Evolutionary conservation across 768 basidiomycete genomes (phyloP), one percentile per base, ranked within the genome.

Genomic region (Podaxis rugospora): DNA sequence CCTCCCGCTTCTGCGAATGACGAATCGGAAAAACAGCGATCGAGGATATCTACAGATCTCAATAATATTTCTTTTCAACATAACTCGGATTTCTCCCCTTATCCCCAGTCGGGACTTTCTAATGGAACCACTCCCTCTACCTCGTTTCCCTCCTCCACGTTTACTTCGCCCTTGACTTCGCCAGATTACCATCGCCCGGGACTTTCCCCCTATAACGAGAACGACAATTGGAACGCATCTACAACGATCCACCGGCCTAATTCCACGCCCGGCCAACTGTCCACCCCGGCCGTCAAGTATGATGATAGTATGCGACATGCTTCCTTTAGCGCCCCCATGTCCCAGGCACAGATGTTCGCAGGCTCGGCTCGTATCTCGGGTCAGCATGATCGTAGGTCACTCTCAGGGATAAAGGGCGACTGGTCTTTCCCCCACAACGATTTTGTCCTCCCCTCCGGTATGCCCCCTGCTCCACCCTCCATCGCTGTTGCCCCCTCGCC

Each of bases 311-410:
- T 87, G 68, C 85, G 87, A 72, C 87, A 88, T 78, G 75, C 85
- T 68, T 86, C 87, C 65, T 84, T 87, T 75, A 83, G 78, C 74
- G 76, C 81, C 55, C 73, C 83, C 64, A 79, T 83, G 74, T 75
- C 80, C 69, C 81, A 81, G 71, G 78, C 80, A 72, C 83, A 82
- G 59, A 83, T 89, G 80, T 89, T 80, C 72, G 77, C 80, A 71
- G 84, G 80, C 71, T 79, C 87, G 69, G 80, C 84, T 70, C 89
- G 89, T 71, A 88, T 89, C 67, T 82, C 87, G 69, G 85, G 82
- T 65, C 88, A 88, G 71, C 81, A 82, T 68, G 85, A 86, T 78
- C 82, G 84, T 69, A 81, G 86, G 73, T 78, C 75, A 47, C 64
- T 78, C 66, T 72, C 74, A 63, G 81, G 74, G 69, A 85, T 85